A percentile compares a stretch with the other conserved stretches of the same genome.
phyloP scores from a whole-genome alignment of 495 filamentous ascomycete species.

The Terfezia boudieri region DNA sequence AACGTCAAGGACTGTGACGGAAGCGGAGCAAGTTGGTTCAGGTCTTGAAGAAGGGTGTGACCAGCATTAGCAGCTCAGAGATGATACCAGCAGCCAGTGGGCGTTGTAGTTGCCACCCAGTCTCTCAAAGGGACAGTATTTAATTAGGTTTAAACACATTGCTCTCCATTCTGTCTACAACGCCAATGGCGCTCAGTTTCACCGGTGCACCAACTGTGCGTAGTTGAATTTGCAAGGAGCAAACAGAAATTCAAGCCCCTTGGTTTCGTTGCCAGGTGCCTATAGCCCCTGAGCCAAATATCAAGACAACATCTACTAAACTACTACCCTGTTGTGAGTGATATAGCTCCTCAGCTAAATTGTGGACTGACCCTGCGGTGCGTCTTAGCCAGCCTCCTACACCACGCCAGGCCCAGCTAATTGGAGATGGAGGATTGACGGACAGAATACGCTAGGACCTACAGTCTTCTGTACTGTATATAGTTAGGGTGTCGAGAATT shows the following conservation, averaged over 20 bases:
- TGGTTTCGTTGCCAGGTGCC: not conserved
- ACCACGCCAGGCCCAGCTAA: not conserved
- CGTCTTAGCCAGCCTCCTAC: not conserved
- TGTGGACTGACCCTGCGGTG: not conserved
- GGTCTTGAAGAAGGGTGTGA: constrained; percentile 15
- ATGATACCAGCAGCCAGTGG: not conserved
- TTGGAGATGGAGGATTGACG: not conserved
- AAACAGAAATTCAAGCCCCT: not conserved
- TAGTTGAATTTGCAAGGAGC: constrained; percentile 10
- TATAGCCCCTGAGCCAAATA: not conserved
- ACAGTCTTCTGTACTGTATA: too few species aligned
- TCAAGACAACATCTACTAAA: not conserved
- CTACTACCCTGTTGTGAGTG: not conserved
- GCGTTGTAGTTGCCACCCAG: constrained; percentile 27
- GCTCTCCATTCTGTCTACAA: constrained; percentile 23
- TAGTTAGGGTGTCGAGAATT: too few species aligned
- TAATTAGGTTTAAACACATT: constrained; percentile 33
- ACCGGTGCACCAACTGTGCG: constrained; percentile 7
- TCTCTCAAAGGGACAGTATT: constrained; percentile 31
- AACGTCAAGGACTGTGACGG: constrained; percentile 5
- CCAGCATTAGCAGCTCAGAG: not conserved
- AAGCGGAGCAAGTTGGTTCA: constrained; percentile 16
- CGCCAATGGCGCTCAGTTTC: constrained; percentile 6
- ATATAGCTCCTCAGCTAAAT: not conserved
- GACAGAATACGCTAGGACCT: too few species aligned